phyloP scores from a whole-genome alignment of 345 rosid genomes.

The Pseudoturritis turrita region DNA sequence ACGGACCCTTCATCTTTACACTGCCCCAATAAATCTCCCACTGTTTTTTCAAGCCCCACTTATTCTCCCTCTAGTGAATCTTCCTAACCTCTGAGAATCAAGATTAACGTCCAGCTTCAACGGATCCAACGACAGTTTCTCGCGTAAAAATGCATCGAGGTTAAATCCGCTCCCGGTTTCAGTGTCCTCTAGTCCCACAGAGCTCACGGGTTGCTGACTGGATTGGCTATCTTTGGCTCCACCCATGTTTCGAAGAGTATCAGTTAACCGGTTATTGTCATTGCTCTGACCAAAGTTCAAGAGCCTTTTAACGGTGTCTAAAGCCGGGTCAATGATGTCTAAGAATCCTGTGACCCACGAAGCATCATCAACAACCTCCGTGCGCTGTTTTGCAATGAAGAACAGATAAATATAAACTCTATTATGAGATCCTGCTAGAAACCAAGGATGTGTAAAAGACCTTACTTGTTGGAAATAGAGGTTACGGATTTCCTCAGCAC shows the following conservation, averaged over 20 bases:
- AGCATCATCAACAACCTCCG: conserved; percentile 88
- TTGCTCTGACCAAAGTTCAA: conserved; percentile 62
- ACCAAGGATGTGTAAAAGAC: not conserved
- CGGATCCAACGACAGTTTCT: conserved; percentile 55
- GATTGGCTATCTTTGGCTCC: conserved; percentile 29
- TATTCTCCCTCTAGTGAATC: conserved; percentile 36
- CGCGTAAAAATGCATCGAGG: conserved; percentile 54
- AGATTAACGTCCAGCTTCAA: conserved; percentile 46
- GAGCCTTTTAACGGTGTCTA: conserved; percentile 81
- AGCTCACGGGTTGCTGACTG: conserved; percentile 2
- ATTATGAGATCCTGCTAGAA: not conserved
- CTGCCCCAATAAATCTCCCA: not conserved
- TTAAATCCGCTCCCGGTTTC: conserved; percentile 44
- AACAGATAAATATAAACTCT: not conserved
- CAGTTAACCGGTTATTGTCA: conserved; percentile 27
- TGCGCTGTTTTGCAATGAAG: conserved; percentile 50
- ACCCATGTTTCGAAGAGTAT: conserved; percentile 26
- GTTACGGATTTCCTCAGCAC: conserved; percentile 93
- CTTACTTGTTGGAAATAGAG: conserved; percentile 91
- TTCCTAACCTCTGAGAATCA: conserved; percentile 40
- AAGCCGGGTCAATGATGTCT: conserved; percentile 84
- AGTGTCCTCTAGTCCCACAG: conserved; percentile 30
- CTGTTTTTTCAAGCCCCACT: conserved; percentile 2
- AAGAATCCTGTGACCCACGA: conserved; percentile 87
- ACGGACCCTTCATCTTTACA: conserved; percentile 4